Percentiles rank a stretch among this genome's conserved stretches.
These are phyloP conservation scores for Anastatica hierochuntica DNA, from an alignment of 345 rosid genomes.

Conservation along the genomic window DNA sequence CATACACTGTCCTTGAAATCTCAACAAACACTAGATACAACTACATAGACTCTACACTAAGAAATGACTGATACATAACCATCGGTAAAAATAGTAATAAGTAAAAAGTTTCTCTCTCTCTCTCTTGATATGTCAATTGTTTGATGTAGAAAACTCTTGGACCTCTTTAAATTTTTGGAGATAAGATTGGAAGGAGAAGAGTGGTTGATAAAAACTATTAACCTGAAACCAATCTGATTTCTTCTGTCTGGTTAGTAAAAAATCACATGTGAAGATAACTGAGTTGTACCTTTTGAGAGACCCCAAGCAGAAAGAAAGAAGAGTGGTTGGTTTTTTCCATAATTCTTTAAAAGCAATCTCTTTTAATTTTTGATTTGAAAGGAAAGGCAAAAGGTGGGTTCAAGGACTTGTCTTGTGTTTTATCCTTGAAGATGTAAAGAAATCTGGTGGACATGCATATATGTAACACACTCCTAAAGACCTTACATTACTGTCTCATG, in stretches of 20 bases:
- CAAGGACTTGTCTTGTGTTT: conserved; percentile 24
- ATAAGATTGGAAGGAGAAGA: conserved; percentile 15
- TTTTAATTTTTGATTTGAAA: conserved; percentile 12
- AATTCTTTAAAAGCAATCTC: too few relatives aligned
- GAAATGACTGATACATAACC: conserved; percentile 9
- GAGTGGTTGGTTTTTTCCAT: conserved; percentile 22
- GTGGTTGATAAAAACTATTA: too few relatives aligned
- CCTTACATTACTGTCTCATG: conserved; percentile 8
- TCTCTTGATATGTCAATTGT: neutral
- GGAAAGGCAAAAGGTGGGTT: conserved; percentile 18
- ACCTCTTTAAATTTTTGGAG: too few relatives aligned
- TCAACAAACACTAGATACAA: conserved; percentile 8
- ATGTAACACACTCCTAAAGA: too few relatives aligned
- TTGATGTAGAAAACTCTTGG: too few relatives aligned
- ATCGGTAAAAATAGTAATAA: conserved; percentile 15
- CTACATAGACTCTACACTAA: neutral
- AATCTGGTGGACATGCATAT: conserved; percentile 3
- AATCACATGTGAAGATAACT: too few relatives aligned
- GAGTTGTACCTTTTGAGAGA: too few relatives aligned
- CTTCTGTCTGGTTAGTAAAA: too few relatives aligned
- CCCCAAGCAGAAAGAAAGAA: neutral
- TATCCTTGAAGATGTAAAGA: conserved; percentile 22
- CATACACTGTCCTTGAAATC: conserved; percentile 13
- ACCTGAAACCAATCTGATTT: too few relatives aligned
- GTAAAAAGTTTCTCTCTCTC: conserved; percentile 1